phyloP scores from a whole-genome alignment of 441 rosid genomes.

The Corymbia citriodora region DNA sequence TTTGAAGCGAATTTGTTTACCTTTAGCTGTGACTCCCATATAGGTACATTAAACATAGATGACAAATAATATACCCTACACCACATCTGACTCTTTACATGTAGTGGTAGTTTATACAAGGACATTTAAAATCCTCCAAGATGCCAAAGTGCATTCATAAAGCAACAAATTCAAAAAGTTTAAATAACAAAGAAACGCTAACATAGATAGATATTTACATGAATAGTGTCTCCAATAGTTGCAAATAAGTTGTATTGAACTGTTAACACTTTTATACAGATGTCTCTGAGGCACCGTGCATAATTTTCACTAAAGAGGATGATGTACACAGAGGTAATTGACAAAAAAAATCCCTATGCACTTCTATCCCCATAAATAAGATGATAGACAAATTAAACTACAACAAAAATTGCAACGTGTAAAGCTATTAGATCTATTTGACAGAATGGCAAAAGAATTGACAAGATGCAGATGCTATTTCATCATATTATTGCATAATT shows the following conservation, averaged over 20 bases:
- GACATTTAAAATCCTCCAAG: not conserved
- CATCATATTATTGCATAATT: not conserved
- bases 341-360: not conserved
- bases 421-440: not conserved
- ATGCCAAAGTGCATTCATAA: not conserved
- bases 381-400: not conserved
- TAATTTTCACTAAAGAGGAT: not conserved
- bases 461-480: not conserved
- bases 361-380: not conserved
- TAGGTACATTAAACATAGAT: not conserved
- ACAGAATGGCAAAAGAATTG: not conserved
- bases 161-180: not conserved
- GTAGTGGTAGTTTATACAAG: not conserved
- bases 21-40: not conserved
- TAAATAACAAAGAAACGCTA: not conserved
- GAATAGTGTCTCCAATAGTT: not conserved
- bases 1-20: not conserved
- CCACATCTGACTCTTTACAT: not conserved
- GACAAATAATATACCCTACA: not conserved
- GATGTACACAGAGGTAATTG: not conserved
- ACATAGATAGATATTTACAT: not conserved
- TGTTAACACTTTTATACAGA: not conserved
- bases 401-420: not conserved
- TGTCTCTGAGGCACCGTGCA: not conserved
- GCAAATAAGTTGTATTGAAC: not conserved